Evolutionary conservation across 805 yeast species (phyloP).

Genomic region (Ogataea allantospora): DNA sequence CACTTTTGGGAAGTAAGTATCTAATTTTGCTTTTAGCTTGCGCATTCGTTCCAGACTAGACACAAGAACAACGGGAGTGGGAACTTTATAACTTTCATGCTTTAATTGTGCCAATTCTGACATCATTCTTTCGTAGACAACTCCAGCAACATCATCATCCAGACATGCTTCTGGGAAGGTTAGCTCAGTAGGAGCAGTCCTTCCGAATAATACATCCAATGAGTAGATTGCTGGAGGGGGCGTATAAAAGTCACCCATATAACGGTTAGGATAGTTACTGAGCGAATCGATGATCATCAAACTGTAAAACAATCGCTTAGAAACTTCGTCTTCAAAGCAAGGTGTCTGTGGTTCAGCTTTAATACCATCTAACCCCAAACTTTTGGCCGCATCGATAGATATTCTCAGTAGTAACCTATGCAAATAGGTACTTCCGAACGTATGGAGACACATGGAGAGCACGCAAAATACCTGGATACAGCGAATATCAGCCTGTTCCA

Average conservation of each 20-base stretch:
- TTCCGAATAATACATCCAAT: slow-evolving; percentile 14
- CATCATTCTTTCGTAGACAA: slow-evolving; percentile 23
- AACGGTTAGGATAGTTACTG: slow-evolving; percentile 25
- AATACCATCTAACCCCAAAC: slow-evolving; percentile 15
- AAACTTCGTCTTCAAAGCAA: slow-evolving; percentile 21
- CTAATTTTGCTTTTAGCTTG: slow-evolving; percentile 11
- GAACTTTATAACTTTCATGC: slow-evolving; percentile 20
- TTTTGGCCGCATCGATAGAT: slow-evolving; percentile 21
- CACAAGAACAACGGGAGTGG: slow-evolving; percentile 5
- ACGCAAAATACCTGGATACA: slow-evolving; percentile 26
- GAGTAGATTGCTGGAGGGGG: slow-evolving; percentile 23
- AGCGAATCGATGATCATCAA: slow-evolving; percentile 26
- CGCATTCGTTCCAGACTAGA: slow-evolving; percentile 19
- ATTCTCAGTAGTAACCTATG: slow-evolving; percentile 21
- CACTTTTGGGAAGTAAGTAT: slow-evolving; percentile 4
- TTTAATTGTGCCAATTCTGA: slow-evolving; percentile 22
- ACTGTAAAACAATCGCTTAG: slow-evolving; percentile 27
- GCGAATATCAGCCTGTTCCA: slow-evolving; percentile 26
- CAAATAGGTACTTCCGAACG: slow-evolving; percentile 25
- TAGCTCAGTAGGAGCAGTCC: not conserved
- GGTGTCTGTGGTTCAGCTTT: slow-evolving; percentile 2
- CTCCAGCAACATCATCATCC: slow-evolving; percentile 23
- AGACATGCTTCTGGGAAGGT: slow-evolving; percentile 8
- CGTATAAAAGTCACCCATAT: slow-evolving; percentile 19
- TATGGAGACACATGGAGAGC: slow-evolving; percentile 26